Evolutionary conservation across 169 alveolate genomes (phyloP).

Genomic region (Plasmodium relictum): DNA sequence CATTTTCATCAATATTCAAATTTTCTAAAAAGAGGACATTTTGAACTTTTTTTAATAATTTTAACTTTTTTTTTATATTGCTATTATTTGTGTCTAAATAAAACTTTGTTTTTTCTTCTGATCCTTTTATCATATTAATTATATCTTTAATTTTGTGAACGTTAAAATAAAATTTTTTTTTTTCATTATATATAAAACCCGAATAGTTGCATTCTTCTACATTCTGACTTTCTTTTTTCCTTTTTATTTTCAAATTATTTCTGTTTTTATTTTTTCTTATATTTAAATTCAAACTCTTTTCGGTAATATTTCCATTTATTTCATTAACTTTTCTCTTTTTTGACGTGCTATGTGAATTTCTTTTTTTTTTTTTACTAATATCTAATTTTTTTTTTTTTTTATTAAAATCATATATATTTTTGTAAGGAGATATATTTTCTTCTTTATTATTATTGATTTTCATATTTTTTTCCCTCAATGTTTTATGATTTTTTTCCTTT

Average conservation of each 20-base stretch:
- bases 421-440: background rate
- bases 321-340: background rate
- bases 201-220: conserved; percentile 38
- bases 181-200: conserved; percentile 57
- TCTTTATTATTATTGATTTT: background rate
- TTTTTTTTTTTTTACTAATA: background rate
- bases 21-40: conserved; percentile 52
- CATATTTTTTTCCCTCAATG: background rate
- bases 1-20: conserved; percentile 57
- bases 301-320: background rate
- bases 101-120: conserved; percentile 43
- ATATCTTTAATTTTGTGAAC: conserved; percentile 33
- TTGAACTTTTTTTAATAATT: conserved; percentile 47
- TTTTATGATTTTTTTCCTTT: conserved; percentile 7
- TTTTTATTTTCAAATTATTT: conserved; percentile 4
- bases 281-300: background rate
- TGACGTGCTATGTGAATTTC: background rate
- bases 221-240: background rate
- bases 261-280: conserved; percentile 3
- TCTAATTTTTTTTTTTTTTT: background rate
- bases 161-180: conserved; percentile 49
- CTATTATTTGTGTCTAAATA: conserved; percentile 32
- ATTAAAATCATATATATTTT: background rate
- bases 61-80: conserved; percentile 60
- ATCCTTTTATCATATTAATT: conserved; percentile 44